Conservation (phyloP, 179 eudicot species). For the Carnegiea gigantea region DNA sequence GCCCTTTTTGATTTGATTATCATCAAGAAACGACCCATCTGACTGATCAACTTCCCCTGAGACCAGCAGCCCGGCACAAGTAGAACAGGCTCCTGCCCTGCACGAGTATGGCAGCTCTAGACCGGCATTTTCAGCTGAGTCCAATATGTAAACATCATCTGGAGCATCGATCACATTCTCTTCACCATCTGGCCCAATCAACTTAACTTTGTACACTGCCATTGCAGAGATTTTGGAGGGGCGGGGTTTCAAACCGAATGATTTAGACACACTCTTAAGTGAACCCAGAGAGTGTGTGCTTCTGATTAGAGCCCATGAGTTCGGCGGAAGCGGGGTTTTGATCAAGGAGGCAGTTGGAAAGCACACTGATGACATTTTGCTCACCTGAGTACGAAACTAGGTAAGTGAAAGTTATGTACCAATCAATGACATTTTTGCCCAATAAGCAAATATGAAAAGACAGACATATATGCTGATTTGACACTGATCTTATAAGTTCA, state of each 20-base stretch:
- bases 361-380: background rate
- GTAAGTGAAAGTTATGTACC: background rate
- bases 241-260: slow-evolving; percentile 53
- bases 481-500: no score
- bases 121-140: slow-evolving; percentile 69
- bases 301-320: background rate
- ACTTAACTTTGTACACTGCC: slow-evolving; percentile 76
- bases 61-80: slow-evolving; percentile 66
- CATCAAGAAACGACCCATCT: slow-evolving; percentile 86
- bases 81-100: slow-evolving; percentile 95
- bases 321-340: background rate
- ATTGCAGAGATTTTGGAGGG: slow-evolving; percentile 45
- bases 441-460: background rate
- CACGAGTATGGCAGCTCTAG: slow-evolving; percentile 79
- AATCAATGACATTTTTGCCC: background rate
- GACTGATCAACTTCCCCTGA: slow-evolving; percentile 73
- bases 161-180: slow-evolving; percentile 71
- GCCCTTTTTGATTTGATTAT: slow-evolving; percentile 55
- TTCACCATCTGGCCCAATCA: slow-evolving; percentile 57
- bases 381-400: background rate
- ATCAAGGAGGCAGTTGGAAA: background rate
- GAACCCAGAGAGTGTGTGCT: slow-evolving; percentile 31
- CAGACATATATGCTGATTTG: no score
- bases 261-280: slow-evolving; percentile 39
- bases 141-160: slow-evolving; percentile 69